Evolutionary conservation across 768 basidiomycete genomes (phyloP), one percentile per base, ranked within the genome.

Genomic region (Rhizopogon vinicolor): DNA sequence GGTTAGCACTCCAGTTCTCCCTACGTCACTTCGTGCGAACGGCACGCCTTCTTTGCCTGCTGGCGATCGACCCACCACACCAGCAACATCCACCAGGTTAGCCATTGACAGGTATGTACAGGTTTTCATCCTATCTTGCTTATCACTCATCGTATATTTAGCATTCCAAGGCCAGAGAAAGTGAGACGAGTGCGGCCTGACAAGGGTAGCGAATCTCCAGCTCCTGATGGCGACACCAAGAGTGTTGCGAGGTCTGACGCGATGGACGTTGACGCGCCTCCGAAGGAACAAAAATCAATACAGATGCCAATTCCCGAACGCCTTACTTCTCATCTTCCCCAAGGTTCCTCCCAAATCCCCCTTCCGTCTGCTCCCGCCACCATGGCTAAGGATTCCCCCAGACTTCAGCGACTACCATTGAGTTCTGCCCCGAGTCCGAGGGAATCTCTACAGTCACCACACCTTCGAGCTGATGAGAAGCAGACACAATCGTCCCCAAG

Each of bases 111-210:
- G 85, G 87, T 88, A 72, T 56, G 68, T 42, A 41, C 51, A 10
- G 39, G 19, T 33, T 44, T 0, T 33, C 31, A 29, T 54, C 7
- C 19, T 45, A 8, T 41, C 13, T 46, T 35, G 25, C 52, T 58
- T 29, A 44, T 40, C 28, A 56, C 18, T 54, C 43, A 63, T 58
- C 37, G 54, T 37, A 29, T 53, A 56, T 43, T 22, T 58, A 91
- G 89, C 64, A 79, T 91, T 44, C 89, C 87, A 22, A 75, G 87
- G 45, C 89, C 89, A n/a, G 87, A 90, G 65, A 87, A 89, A 35
- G 86, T 91, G 55, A 88, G 83, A 68, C 76, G 89, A 19, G 71
- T 81, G 19, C 63, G 74, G 39, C 64, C 64, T 18, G 75, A 77
- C 33, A 68, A 64, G 48, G 70, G 70, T 44, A 69, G 72, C 7